A percentile compares a stretch with the other conserved stretches of the same genome.
Evolutionary conservation across 1,139 yeast species (phyloP).

Genomic region (Yamadazyma friedrichii): DNA sequence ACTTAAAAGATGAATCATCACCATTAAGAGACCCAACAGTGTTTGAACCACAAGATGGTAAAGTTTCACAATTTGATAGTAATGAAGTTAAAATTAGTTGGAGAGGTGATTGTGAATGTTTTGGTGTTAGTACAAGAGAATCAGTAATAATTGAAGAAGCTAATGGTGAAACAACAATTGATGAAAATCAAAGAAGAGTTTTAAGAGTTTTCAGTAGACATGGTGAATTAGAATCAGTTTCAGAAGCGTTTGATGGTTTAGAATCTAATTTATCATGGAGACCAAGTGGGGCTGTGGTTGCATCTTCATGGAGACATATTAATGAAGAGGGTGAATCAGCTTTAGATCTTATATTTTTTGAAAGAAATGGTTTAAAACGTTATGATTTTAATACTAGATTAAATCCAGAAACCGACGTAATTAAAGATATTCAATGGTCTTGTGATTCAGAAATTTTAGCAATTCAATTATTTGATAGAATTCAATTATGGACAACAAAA

Average conservation of each 20-base stretch:
- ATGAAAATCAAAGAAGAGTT: slow-evolving; percentile 61
- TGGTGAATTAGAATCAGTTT: slow-evolving; percentile 76
- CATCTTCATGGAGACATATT: slow-evolving; percentile 66
- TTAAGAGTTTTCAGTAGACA: slow-evolving; percentile 80
- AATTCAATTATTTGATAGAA: slow-evolving; percentile 54
- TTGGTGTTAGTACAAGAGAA: slow-evolving; percentile 68
- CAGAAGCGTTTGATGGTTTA: slow-evolving; percentile 86
- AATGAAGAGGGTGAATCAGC: slow-evolving; percentile 48
- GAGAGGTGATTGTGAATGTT: slow-evolving; percentile 94
- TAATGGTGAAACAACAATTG: slow-evolving; percentile 18
- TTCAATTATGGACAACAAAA: slow-evolving; percentile 88
- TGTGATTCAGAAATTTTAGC: slow-evolving; percentile 78
- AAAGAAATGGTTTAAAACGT: slow-evolving; percentile 89
- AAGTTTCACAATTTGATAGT: slow-evolving; percentile 52
- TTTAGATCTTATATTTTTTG: slow-evolving; percentile 73
- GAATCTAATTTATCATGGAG: slow-evolving; percentile 80
- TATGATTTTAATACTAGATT: slow-evolving; percentile 79
- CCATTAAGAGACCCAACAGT: slow-evolving; percentile 89
- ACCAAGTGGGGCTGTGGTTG: slow-evolving; percentile 86
- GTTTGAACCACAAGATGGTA: slow-evolving; percentile 69
- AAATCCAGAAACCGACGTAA: slow-evolving; percentile 41
- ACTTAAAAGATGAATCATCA: slow-evolving; percentile 55
- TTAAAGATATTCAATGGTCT: slow-evolving; percentile 74
- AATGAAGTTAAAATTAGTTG: slow-evolving; percentile 60
- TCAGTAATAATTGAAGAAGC: slow-evolving; percentile 42